phyloP scores from a whole-genome alignment of 805 yeast genomes.

The Brettanomyces anomalus region DNA sequence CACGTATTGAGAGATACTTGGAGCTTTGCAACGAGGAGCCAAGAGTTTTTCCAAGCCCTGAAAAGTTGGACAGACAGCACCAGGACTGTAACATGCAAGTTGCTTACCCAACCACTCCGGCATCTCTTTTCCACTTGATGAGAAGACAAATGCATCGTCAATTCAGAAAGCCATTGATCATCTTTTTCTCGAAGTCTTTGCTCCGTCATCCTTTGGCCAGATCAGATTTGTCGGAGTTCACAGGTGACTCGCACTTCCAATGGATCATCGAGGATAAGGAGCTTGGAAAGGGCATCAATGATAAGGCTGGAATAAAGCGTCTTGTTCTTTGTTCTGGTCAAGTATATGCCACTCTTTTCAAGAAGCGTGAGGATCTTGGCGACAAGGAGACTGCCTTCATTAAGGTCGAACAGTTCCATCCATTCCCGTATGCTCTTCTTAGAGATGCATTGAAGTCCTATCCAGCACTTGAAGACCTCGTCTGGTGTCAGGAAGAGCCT shows the following conservation, averaged over 20 bases:
- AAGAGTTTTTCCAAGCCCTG: constrained; percentile 83
- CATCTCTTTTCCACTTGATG: constrained; percentile 89
- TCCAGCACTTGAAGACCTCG: constrained; percentile 79
- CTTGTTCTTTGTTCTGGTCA: constrained; percentile 84
- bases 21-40: constrained; percentile 95
- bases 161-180: constrained; percentile 84
- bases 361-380: constrained; percentile 71
- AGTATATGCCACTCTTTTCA: constrained; percentile 86
- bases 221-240: constrained; percentile 74
- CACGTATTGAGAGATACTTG: constrained; percentile 93
- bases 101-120: constrained; percentile 97
- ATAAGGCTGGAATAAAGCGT: constrained; percentile 80
- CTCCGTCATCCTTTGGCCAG: constrained; percentile 97
- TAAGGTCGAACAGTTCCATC: constrained; percentile 91
- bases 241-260: constrained; percentile 85
- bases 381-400: constrained; percentile 82
- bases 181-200: constrained; percentile 87
- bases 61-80: constrained; percentile 91
- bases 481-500: constrained; percentile 99
- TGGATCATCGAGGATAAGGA: constrained; percentile 94
- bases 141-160: constrained; percentile 99
- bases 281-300: constrained; percentile 66
- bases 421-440: constrained; percentile 96
- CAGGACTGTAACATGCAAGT: constrained; percentile 98
- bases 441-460: constrained; percentile 74